Base-by-base conservation (phyloP, 768 basidiomycete genomes). In the Amanita exitialis region DNA sequence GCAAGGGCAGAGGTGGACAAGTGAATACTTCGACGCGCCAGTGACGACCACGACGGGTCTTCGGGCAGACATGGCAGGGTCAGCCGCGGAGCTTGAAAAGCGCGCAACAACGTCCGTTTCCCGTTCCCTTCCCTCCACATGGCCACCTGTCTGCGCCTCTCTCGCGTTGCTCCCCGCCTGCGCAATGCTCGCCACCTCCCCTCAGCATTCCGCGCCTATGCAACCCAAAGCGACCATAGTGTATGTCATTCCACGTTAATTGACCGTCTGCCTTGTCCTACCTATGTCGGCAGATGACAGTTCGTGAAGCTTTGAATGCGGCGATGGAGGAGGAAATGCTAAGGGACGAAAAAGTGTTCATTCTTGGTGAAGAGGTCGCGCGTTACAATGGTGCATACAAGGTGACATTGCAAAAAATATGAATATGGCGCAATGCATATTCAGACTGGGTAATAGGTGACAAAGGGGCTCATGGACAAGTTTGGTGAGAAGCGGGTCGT, bases 281-380 rank as follows among this genome's bases (percentile, higher is more conserved):
- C 25, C 10, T 15, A 12, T 28, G 25, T 23, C 20, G 21, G 15
- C 21, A 93, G 91, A 91, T 95, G 94, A 98, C 93, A 50, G 95
- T 96, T 55, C 90, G 96, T 63, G 96, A 99, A 51, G 96, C 96
- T 39, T 84, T 99, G 57, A 98, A 97, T 70, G 71, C 83, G 50
- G 96, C 96, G 25, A 93, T 99, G 90, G 96, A 97, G 73, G 96
- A 99, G 72, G 96, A 99, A 73, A 98, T 99, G 96, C 66, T 84
- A 60, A 83, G 91, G 41, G 96, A 99, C 68, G 89, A 94, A 66
- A 85, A 74, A 32, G 96, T 99, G 37, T 99, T 95, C 69, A 71
- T 99, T 61, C 68, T 99, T 55, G 96, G 96, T 53, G 96, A 99
- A 70, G 96, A 99, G 65, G 96, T 99, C 54, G 95, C 95, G 45